Conservation (phyloP, 2,329 filamentous ascomycete genomes). For the Fusarium albosuccineum region DNA sequence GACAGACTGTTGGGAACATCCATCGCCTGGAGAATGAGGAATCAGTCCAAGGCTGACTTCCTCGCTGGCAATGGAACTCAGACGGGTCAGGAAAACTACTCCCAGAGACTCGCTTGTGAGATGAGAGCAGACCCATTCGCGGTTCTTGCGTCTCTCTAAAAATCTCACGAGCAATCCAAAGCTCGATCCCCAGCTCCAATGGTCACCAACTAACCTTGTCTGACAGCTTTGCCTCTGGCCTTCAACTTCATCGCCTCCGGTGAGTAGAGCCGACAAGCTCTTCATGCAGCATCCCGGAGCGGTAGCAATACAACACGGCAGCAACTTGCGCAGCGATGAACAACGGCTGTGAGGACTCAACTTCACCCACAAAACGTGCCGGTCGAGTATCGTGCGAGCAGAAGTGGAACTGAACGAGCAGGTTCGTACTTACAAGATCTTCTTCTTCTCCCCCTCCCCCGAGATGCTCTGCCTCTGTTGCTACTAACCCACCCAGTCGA, state of each 20-base stretch:
- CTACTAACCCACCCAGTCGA: constrained; percentile 42
- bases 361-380: constrained; percentile 18
- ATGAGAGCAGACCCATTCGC: constrained; percentile 1
- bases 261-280: constrained; percentile 71
- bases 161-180: constrained; percentile 5
- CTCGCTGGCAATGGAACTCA: constrained; percentile 84
- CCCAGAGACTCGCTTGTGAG: constrained; percentile 11
- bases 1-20: constrained; percentile 72
- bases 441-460: constrained; percentile 48
- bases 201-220: constrained; percentile 47
- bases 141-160: neutral
- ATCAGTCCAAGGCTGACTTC: constrained; percentile 78
- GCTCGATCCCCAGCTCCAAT: neutral
- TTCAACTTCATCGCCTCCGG: constrained; percentile 92
- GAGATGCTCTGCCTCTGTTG: constrained; percentile 46
- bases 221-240: constrained; percentile 79
- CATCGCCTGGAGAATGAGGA: constrained; percentile 69
- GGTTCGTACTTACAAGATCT: constrained; percentile 58
- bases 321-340: constrained; percentile 23
- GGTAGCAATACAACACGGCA: constrained; percentile 67
- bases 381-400: constrained; percentile 36
- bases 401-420: constrained; percentile 49
- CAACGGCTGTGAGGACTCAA: constrained; percentile 21
- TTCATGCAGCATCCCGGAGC: constrained; percentile 62
- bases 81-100: constrained; percentile 72